Percentiles rank a stretch among this genome's conserved stretches.
phyloP scores from a whole-genome alignment of 768 basidiomycete genomes.

The Fomitopsis serialis region DNA sequence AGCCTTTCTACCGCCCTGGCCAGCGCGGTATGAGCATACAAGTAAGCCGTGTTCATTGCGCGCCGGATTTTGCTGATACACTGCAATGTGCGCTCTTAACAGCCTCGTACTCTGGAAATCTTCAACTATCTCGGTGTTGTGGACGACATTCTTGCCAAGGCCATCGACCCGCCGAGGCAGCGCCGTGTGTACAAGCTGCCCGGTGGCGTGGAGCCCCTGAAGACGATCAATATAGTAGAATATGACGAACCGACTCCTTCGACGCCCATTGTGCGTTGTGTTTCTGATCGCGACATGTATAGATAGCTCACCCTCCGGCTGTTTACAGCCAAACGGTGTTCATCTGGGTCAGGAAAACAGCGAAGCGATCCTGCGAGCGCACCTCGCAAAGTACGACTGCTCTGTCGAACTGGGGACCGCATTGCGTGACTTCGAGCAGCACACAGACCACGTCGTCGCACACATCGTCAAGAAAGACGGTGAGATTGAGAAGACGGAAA shows the following conservation, averaged over 20 bases:
- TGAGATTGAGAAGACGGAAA: constrained; percentile 22
- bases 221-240: too few relatives aligned
- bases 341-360: constrained; percentile 12
- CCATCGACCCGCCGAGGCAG: too few relatives aligned
- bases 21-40: background rate
- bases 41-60: background rate
- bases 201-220: too few relatives aligned
- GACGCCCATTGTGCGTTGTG: too few relatives aligned
- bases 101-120: too few relatives aligned
- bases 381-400: constrained; percentile 17
- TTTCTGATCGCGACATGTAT: too few relatives aligned
- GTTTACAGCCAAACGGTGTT: background rate
- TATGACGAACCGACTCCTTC: background rate
- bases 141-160: too few relatives aligned
- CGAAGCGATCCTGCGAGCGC: constrained; percentile 26
- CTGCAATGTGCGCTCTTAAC: too few relatives aligned
- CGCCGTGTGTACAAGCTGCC: too few relatives aligned
- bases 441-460: constrained; percentile 24
- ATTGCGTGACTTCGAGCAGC: constrained; percentile 28
- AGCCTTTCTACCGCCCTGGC: background rate
- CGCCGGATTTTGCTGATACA: too few relatives aligned
- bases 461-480: constrained; percentile 13
- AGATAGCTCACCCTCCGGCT: too few relatives aligned
- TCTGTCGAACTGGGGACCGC: constrained; percentile 32
- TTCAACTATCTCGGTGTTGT: too few relatives aligned